These are phyloP conservation scores for Saussurea involucrata DNA, from an alignment of 129 eudicot genomes.

Conservation along the genomic window DNA sequence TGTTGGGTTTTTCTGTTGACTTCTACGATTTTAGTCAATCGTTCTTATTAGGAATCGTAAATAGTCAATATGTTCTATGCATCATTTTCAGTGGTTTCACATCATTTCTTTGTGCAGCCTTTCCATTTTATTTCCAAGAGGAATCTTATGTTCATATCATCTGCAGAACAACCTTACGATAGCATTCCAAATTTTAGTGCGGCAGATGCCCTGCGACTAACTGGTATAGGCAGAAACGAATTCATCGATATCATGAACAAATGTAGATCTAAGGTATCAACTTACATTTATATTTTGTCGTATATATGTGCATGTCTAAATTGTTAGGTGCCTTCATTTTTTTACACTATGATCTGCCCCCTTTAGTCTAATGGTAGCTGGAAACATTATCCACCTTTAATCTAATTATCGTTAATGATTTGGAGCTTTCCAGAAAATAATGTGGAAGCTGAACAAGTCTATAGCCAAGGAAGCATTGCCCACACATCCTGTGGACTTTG, in stretches of 20 bases:
- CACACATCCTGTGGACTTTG: constrained; percentile 82
- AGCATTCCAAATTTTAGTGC: constrained; percentile 99
- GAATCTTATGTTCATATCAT: constrained; percentile 14
- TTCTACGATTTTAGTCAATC: background rate
- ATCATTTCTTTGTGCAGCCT: background rate
- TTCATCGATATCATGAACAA: constrained; percentile 99
- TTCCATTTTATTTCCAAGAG: background rate
- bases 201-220: constrained; percentile 95
- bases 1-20: background rate
- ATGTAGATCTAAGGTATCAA: constrained; percentile 94
- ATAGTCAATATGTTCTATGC: background rate
- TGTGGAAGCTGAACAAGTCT: constrained; percentile 99
- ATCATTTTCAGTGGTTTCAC: background rate
- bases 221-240: constrained; percentile 97
- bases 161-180: constrained; percentile 98
- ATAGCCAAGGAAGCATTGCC: constrained; percentile 97
- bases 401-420: constrained; percentile 19
- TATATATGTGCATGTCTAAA: background rate
- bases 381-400: constrained; percentile 5
- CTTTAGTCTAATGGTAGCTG: background rate
- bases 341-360: background rate
- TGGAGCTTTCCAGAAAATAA: constrained; percentile 81
- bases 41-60: background rate
- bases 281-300: background rate
- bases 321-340: background rate